These are phyloP conservation scores for Russula griseocarnosa DNA, from an alignment of 768 basidiomycete species.

Conservation along the genomic window DNA sequence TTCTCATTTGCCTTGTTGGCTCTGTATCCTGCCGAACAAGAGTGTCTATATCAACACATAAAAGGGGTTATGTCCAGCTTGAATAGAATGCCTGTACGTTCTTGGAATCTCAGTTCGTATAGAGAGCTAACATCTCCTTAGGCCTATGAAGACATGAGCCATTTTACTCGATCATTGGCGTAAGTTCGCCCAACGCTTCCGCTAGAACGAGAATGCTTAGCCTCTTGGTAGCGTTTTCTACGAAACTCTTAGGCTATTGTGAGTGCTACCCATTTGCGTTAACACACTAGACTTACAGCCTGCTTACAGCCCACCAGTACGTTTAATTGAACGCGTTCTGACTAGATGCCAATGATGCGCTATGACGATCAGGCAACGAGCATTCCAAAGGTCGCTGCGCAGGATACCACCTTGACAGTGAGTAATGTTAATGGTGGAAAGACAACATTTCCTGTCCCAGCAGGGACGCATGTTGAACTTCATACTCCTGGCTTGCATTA, in stretches of 20 bases:
- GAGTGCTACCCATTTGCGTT: not conserved
- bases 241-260: no score
- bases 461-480: conserved; percentile 39
- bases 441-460: conserved; percentile 42
- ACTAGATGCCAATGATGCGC: not conserved
- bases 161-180: not conserved
- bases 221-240: conserved; percentile 41
- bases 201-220: not conserved
- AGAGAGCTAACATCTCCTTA: not conserved
- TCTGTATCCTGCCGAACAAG: conserved; percentile 42
- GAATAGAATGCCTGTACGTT: conserved; percentile 5
- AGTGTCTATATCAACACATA: conserved; percentile 38
- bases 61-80: conserved; percentile 33
- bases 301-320: conserved; percentile 13
- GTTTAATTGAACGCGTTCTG: not conserved
- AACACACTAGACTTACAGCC: not conserved
- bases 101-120: not conserved
- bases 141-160: not conserved
- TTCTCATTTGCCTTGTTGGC: conserved; percentile 43
- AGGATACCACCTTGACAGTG: conserved; percentile 43
- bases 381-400: conserved; percentile 46
- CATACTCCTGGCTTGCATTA: conserved; percentile 45
- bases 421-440: conserved; percentile 39
- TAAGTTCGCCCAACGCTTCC: not conserved
- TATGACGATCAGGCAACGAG: conserved; percentile 39